A percentile compares a stretch with the other conserved stretches of the same genome.
These are phyloP conservation scores for Phytophthora cryptogea DNA, from an alignment of 352 stramenopile species.

Conservation along the genomic window DNA sequence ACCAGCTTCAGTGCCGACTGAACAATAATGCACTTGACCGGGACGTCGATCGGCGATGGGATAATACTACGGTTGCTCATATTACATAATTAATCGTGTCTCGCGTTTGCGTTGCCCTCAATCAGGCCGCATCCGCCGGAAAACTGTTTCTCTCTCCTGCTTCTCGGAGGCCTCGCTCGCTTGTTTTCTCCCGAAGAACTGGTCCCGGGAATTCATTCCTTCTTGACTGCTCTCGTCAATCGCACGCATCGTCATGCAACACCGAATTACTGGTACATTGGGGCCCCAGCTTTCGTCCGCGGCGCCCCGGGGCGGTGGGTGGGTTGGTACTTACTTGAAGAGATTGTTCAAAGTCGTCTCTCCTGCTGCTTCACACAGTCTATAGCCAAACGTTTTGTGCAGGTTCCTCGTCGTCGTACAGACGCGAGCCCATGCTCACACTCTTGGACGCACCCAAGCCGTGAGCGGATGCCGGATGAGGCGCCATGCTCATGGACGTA, in stretches of 20 bases:
- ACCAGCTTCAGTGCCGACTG: background rate
- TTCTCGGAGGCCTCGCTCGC: conserved; percentile 29
- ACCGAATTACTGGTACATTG: conserved; percentile 47
- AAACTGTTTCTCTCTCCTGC: conserved; percentile 40
- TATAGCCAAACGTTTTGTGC: conserved; percentile 81
- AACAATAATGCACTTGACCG: background rate
- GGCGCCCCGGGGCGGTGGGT: conserved; percentile 20
- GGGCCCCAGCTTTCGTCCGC: conserved; percentile 37
- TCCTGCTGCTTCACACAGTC: conserved; percentile 17
- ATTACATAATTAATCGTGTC: conserved; percentile 56
- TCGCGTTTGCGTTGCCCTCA: conserved; percentile 17
- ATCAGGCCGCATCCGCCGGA: conserved; percentile 29
- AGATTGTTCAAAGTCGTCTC: conserved; percentile 12
- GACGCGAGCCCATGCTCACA: conserved; percentile 55
- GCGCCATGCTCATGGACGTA: conserved; percentile 60
- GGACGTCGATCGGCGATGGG: conserved; percentile 11
- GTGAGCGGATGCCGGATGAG: conserved; percentile 43
- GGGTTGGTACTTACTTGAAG: conserved; percentile 8
- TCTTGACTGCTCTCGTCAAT: conserved; percentile 50
- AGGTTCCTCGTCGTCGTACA: conserved; percentile 73
- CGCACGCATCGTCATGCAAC: conserved; percentile 38
- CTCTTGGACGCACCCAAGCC: conserved; percentile 71
- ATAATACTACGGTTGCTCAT: conserved; percentile 46
- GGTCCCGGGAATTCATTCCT: conserved; percentile 9
- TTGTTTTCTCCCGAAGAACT: conserved; percentile 7